Evolutionary conservation across 257 asterid species (phyloP), one percentile per base, ranked within the genome.

Genomic region (Dorcoceras hygrometricum): DNA sequence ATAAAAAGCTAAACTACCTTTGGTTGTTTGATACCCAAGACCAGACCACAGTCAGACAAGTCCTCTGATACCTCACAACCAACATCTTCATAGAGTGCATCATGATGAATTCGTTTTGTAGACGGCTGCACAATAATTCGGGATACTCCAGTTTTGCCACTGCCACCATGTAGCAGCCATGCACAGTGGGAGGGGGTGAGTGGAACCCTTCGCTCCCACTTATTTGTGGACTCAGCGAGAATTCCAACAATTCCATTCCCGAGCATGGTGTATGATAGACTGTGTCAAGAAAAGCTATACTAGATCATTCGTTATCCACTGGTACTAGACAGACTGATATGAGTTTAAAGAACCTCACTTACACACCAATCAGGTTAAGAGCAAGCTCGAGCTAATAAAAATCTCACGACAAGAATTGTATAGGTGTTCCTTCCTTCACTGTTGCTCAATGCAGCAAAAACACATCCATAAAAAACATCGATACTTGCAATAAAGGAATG

Each of bases 201-300:
- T 7, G 99, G 99, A 57, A 71, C 97, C 80, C 99, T 81, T 74
- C 97, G 85, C 80, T 93, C 99, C 99, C 99, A 93, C 80, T 90
- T 93, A 73, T 90, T 93, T 3, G 99, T 93, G 66, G 96, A 82
- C 86, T 93, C 99, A 0, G 97, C 82, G 70, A 93, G 92, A 66
- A 93, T 84, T 25, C 99, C 99, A 20, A 93, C 77, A 46, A 93
- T 88, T 70, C 99, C 97, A 54, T 90, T 90, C 3, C 99, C 96
- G 62, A 93, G 83, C 99, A 90, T 90, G 57, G 54, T 62, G 61
- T 31, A 29, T 34, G 59, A 54, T 56, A 59, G 61, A 67, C 72
- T 73, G 60, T 18, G 26, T 24, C 31, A 61, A 29, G n/a, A 43
- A 43, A 16, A 43, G 51, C 23, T 48, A 68, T 62, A 53, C 23